Conservation (phyloP, 768 basidiomycete species). For the Lentinula lateritia region DNA sequence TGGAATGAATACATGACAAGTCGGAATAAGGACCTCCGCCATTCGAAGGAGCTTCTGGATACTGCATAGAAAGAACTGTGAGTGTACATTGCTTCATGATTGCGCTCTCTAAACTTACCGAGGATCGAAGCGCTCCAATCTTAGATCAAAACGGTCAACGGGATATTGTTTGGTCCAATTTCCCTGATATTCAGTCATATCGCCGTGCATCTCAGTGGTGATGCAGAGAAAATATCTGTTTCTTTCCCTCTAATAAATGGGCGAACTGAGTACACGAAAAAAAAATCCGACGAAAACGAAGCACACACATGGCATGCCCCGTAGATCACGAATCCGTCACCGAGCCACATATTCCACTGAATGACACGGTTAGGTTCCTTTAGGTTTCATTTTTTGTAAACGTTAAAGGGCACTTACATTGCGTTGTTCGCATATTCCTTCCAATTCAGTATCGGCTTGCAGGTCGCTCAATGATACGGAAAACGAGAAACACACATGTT, state of each 20-base stretch:
- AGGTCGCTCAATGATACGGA: conserved; percentile 25
- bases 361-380: background rate
- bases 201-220: conserved; percentile 16
- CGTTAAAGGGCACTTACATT: conserved; percentile 21
- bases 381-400: background rate
- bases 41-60: conserved; percentile 27
- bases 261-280: background rate
- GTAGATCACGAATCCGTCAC: conserved; percentile 19
- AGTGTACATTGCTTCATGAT: background rate
- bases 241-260: conserved; percentile 16
- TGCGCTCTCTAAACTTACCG: conserved; percentile 18
- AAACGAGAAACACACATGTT: conserved; percentile 24
- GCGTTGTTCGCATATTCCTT: conserved; percentile 18
- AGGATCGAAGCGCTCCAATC: conserved; percentile 28
- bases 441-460: conserved; percentile 26
- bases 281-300: background rate
- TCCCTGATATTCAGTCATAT: conserved; percentile 18
- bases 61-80: conserved; percentile 14
- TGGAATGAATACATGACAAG: conserved; percentile 22
- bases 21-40: conserved; percentile 22
- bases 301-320: conserved; percentile 9
- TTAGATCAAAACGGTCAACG: conserved; percentile 27
- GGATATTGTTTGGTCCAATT: conserved; percentile 26
- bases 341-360: conserved; percentile 32
- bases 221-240: conserved; percentile 22